Evolutionary conservation across 441 rosid genomes (phyloP).

Genomic region (Aquilaria agallochum): DNA sequence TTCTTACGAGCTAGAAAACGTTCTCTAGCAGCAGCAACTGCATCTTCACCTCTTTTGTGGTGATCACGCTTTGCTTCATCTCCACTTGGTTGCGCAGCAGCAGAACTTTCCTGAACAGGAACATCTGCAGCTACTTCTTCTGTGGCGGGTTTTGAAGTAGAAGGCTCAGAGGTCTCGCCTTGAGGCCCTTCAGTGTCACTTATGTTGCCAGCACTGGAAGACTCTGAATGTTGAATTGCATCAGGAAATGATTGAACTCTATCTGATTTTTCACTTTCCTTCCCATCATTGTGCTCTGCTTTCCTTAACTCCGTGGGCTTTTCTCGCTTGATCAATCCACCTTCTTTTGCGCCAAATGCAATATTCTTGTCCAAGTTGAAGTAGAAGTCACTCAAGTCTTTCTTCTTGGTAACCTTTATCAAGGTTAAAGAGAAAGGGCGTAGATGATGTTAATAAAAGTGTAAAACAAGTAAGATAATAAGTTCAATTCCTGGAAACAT

Average conservation of each 20-base stretch:
- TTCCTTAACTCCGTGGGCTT: conserved; percentile 32
- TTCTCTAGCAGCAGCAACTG: conserved; percentile 69
- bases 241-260: conserved; percentile 19
- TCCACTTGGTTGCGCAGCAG: conserved; percentile 25
- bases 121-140: conserved; percentile 21
- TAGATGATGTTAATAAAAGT: conserved; percentile 1
- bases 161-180: conserved; percentile 24
- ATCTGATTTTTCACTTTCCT: conserved; percentile 18
- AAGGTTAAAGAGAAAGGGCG: conserved; percentile 8
- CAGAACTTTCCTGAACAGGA: conserved; percentile 23
- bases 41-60: conserved; percentile 60
- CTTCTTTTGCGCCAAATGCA: conserved; percentile 64
- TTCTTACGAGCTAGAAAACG: conserved; percentile 78
- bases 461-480: neutral
- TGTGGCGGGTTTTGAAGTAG: conserved; percentile 21
- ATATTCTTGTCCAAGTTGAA: conserved; percentile 79
- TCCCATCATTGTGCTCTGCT: conserved; percentile 28
- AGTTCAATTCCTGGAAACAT: neutral
- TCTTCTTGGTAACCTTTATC: conserved; percentile 83
- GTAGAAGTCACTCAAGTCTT: conserved; percentile 79
- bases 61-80: conserved; percentile 41
- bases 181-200: conserved; percentile 22
- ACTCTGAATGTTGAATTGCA: conserved; percentile 16
- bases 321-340: conserved; percentile 40
- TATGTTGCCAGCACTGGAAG: conserved; percentile 21